Evolutionary conservation across 495 filamentous ascomycete genomes (phyloP), one percentile per base, ranked within the genome.

Genomic region (Aspergillus affinis): DNA sequence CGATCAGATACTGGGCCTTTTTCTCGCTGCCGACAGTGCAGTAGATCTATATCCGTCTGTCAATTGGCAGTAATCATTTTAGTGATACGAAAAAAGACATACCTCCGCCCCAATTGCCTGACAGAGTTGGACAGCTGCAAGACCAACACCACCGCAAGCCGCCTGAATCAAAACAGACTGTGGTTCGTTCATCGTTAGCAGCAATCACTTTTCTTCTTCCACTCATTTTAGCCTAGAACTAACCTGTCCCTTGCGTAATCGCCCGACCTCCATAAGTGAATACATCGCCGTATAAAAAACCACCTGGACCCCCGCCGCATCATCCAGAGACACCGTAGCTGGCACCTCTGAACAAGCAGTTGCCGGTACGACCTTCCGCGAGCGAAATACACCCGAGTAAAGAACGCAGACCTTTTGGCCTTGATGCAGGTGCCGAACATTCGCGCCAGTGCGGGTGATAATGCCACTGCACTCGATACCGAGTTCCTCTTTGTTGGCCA

Each of bases 11-110:
- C 4, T 69, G 32, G 0, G 66, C 60, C 60, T 83, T 81, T 8
- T 73, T 69, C 4, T 75, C 61, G 10, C 61, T 76, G 12, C 79
- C 75, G 18, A 80, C 82, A 0, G 81, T 84, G 1, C 65, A 73
- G 59, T 73, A 83, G 2, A 84, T 71, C 53, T 55, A 6, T 18
- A 0, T 19, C 6, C 20, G 0, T 15, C 7, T 21, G 47, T 49
- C 0, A 49, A n/a, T 21, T n/a, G n/a, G 18, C 7, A 49, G 7
- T 1, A 20, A 49, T 15, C 20, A 48, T 21, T 5, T 46, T 13
- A 48, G 20, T 0, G n/a, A 17, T 10, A 10, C 21, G 1, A 49
- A 9, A 15, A 2, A 26, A 20, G 47, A 26, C 47, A 26, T 26
- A 49, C 47, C 47, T 29, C 58, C 2, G 65, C 60, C 0, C 67